These are phyloP conservation scores for Rhodotorula sphaerocarpa DNA, from an alignment of 768 basidiomycete species.

Conservation along the genomic window DNA sequence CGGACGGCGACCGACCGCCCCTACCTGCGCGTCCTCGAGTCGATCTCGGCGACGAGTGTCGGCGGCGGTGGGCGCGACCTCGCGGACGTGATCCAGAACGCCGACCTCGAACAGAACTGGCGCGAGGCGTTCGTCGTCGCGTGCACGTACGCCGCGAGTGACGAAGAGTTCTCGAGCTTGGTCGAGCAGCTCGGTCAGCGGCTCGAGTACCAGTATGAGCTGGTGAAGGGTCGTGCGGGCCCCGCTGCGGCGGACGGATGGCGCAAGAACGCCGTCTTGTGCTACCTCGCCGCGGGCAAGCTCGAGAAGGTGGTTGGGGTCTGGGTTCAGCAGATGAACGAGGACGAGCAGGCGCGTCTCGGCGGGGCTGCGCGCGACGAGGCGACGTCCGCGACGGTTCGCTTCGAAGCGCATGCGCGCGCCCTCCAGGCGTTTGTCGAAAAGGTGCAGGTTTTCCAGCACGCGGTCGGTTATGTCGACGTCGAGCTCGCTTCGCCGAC, in stretches of 20 bases:
- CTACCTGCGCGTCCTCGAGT: slow-evolving; percentile 89
- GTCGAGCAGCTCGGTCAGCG: slow-evolving; percentile 85
- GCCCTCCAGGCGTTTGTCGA: slow-evolving; percentile 91
- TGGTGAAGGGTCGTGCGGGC: slow-evolving; percentile 41
- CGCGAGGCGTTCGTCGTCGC: slow-evolving; percentile 91
- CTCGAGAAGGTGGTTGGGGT: slow-evolving; percentile 43
- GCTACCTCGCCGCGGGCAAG: slow-evolving; percentile 82
- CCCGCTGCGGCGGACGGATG: slow-evolving; percentile 45
- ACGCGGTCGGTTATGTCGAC: slow-evolving; percentile 72
- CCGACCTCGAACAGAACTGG: slow-evolving; percentile 80
- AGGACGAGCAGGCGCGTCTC: slow-evolving; percentile 60
- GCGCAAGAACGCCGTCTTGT: slow-evolving; percentile 81
- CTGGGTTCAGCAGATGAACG: slow-evolving; percentile 63
- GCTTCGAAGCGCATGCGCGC: slow-evolving; percentile 69
- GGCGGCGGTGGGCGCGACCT: slow-evolving; percentile 70
- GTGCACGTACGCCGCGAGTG: slow-evolving; percentile 79
- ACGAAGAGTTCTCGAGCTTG: slow-evolving; percentile 69
- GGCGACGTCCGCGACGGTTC: slow-evolving; percentile 5
- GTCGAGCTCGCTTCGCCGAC: slow-evolving; percentile 53
- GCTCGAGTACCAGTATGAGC: slow-evolving; percentile 71
- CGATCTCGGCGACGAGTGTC: slow-evolving; percentile 83
- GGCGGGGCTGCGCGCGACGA: background rate
- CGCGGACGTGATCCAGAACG: slow-evolving; percentile 89
- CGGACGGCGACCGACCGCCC: slow-evolving; percentile 61
- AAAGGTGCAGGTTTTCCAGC: slow-evolving; percentile 89